Evolutionary conservation across 495 filamentous ascomycete species (phyloP).

Genomic region (Hypomontagnella monticulosa): DNA sequence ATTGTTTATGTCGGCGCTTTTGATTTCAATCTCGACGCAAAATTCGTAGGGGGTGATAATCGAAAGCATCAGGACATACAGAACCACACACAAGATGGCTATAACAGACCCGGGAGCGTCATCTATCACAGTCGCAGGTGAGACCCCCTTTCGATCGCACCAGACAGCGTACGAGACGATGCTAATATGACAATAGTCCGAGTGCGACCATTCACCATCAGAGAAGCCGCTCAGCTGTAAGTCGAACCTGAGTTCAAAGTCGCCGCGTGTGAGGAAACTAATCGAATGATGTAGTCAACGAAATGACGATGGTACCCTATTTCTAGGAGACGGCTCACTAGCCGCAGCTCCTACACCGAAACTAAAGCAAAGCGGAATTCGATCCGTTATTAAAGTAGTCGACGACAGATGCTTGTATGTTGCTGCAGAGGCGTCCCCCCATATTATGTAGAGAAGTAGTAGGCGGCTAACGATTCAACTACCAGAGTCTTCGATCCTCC

Average conservation of each 20-base stretch:
- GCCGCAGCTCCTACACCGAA: conserved; percentile 85
- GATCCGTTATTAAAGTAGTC: conserved; percentile 93
- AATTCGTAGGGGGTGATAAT: conserved; percentile 22
- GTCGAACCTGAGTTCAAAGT: conserved; percentile 37
- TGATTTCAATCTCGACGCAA: conserved; percentile 18
- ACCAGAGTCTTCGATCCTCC: conserved; percentile 94
- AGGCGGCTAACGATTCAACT: conserved; percentile 1
- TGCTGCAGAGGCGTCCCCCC: neutral
- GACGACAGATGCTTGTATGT: conserved; percentile 96
- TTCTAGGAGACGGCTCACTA: conserved; percentile 94
- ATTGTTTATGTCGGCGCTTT: conserved; percentile 39
- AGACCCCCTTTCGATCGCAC: conserved; percentile 59
- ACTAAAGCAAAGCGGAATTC: conserved; percentile 84
- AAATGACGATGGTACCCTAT: conserved; percentile 86
- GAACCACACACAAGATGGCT: conserved; percentile 38
- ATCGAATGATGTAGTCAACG: conserved; percentile 63
- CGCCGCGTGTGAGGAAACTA: conserved; percentile 7
- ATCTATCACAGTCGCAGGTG: conserved; percentile 50
- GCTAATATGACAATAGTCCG: conserved; percentile 67
- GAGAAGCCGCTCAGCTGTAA: conserved; percentile 74
- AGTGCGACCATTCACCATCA: conserved; percentile 92
- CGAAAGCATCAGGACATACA: conserved; percentile 3
- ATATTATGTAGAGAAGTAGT: no score
- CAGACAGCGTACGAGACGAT: neutral
- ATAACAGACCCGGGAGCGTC: conserved; percentile 53